phyloP scores from a whole-genome alignment of 139 green algal genomes.

The Tetraselmis chui region DNA sequence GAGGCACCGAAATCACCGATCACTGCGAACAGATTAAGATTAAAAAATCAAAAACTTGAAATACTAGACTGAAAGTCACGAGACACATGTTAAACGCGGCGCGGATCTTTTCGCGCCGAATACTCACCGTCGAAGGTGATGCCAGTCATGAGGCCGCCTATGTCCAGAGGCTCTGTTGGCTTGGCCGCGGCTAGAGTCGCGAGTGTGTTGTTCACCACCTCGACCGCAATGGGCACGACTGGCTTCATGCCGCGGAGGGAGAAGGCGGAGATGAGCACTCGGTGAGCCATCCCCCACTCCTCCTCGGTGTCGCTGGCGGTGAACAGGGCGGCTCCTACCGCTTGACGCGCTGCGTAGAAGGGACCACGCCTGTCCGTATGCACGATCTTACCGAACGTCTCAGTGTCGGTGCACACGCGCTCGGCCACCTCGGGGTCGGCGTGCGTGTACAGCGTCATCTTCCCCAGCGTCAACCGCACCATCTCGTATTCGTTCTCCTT shows the following conservation, averaged over 20 bases:
- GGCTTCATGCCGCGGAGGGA: slow-evolving; percentile 9
- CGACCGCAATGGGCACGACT: background rate
- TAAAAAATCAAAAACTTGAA: too few relatives aligned
- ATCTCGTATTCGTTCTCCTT: background rate
- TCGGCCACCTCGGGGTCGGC: background rate
- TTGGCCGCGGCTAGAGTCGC: background rate
- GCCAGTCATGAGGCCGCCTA: slow-evolving; percentile 13
- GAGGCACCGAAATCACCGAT: background rate
- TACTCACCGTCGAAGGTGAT: slow-evolving; percentile 19
- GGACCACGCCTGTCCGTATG: background rate
- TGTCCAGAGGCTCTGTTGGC: background rate
- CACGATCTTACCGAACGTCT: background rate
- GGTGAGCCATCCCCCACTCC: slow-evolving; percentile 19
- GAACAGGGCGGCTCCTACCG: slow-evolving; percentile 12
- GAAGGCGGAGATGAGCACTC: slow-evolving; percentile 14
- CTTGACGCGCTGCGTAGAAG: background rate
- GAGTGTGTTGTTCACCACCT: slow-evolving; percentile 5
- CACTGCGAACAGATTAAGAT: background rate
- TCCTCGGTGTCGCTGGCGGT: slow-evolving; percentile 6
- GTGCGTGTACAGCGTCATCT: background rate
- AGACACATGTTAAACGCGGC: too few relatives aligned
- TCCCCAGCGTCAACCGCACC: background rate
- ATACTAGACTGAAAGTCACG: too few relatives aligned
- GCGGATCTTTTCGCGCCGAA: too few relatives aligned
- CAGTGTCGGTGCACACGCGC: background rate